Base-by-base conservation (phyloP, 495 filamentous ascomycete genomes). In the Penicillium pancosmium region DNA sequence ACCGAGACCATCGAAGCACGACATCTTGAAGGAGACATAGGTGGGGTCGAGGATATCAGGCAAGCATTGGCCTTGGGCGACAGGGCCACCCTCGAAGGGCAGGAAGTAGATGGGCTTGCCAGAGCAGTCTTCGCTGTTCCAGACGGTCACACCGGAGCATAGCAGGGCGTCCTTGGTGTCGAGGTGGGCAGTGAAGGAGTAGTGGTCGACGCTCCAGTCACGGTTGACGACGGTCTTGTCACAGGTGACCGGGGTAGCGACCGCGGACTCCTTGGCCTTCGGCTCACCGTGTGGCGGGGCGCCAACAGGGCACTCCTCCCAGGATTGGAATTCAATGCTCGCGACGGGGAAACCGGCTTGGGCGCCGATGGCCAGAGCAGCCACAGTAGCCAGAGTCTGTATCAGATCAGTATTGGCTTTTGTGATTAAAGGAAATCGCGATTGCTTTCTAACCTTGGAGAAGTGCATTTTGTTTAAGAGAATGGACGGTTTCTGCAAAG, bases 191-290 rank as follows among this genome's bases (percentile, higher is more conserved):
- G 49, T 59, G 60, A 70, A 66, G 18, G 68, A 53, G 43, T 58
- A 70, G 60, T 60, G 54, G 56, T 70, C 55, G 55, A 70, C 58
- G 54, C 52, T 59, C 68, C 68, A 70, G 53, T 70, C 60, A 21
- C 51, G 60, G 65, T 66, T 60, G 44, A 70, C 57, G 4, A 60
- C 36, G 33, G 65, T 57, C 57, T 68, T 66, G 46, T 66, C 68
- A 31, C 68, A 70, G 19, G 68, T 66, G 18, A 54, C 25, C 2
- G 65, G 57, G n/a, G 65, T 70, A 2, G 57, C 55, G 12, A 50
- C 58, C 21, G 64, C 35, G 9, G 50, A 21, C 2, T 50, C 60
- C 50, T 52, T 50, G 52, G 52, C 60, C 57, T 62, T 66, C 36
- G 68, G 57, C 50, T 61, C 36, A 36, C 65, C 65, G 4, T 19